phyloP scores from a whole-genome alignment of 345 rosid genomes.

The Ceriops zippeliana region DNA sequence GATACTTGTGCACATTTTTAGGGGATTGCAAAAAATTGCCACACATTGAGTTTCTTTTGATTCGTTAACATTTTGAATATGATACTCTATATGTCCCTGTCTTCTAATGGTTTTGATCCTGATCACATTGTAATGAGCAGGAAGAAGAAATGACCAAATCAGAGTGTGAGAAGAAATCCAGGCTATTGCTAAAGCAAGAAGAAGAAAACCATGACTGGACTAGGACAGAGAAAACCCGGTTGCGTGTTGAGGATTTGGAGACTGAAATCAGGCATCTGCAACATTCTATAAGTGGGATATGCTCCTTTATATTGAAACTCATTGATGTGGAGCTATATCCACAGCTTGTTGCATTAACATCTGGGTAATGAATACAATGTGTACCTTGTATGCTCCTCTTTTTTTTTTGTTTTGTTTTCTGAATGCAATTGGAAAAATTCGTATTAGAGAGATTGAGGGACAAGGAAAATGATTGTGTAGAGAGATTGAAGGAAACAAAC shows the following conservation, averaged over 20 bases:
- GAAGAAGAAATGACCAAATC: conserved; percentile 69
- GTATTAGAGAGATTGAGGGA: neutral
- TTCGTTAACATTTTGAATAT: too few species aligned
- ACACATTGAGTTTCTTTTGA: too few species aligned
- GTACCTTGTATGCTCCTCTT: neutral
- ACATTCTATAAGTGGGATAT: conserved; percentile 50
- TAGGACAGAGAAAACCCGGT: conserved; percentile 62
- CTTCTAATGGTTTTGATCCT: neutral
- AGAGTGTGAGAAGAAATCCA: conserved; percentile 66
- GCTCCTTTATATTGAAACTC: conserved; percentile 47
- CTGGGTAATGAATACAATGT: conserved; percentile 52
- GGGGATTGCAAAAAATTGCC: too few species aligned
- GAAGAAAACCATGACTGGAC: conserved; percentile 50
- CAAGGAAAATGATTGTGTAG: neutral
- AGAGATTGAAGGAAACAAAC: too few species aligned
- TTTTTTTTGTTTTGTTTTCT: neutral
- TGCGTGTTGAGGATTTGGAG: conserved; percentile 55
- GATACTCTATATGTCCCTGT: neutral
- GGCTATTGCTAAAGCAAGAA: conserved; percentile 60
- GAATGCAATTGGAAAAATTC: neutral
- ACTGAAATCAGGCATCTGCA: conserved; percentile 46
- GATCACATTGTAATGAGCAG: conserved; percentile 28
- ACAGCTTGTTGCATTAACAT: conserved; percentile 65
- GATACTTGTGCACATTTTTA: too few species aligned
- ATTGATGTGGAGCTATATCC: conserved; percentile 82